These are phyloP conservation scores for Phytophthora cajani DNA, from an alignment of 352 stramenopile genomes.

Conservation along the genomic window DNA sequence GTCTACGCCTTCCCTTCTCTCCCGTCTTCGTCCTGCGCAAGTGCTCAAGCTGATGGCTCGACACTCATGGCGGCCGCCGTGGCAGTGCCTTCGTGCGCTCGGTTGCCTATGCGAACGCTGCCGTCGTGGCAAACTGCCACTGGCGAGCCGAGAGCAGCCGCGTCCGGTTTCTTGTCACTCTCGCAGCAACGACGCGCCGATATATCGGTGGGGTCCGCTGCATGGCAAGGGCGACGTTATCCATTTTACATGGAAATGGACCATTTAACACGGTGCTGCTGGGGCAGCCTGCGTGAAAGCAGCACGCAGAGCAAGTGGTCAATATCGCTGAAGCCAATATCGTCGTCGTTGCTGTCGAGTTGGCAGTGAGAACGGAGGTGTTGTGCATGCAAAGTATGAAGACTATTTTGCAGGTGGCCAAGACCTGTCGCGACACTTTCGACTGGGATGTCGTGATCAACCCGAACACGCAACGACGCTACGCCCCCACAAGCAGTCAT, in stretches of 20 bases:
- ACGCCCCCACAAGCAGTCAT: not conserved
- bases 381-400: not conserved
- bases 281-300: not conserved
- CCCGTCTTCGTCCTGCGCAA: too few species aligned
- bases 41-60: constrained; percentile 1
- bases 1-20: too few species aligned
- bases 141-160: not conserved
- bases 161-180: too few species aligned
- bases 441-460: not conserved
- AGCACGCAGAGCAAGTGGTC: not conserved
- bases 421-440: not conserved
- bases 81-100: not conserved
- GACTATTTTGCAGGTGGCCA: not conserved
- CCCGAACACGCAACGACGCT: not conserved
- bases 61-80: not conserved
- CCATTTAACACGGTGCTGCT: not conserved
- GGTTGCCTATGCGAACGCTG: too few species aligned
- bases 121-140: not conserved
- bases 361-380: not conserved
- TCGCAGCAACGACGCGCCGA: not conserved
- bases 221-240: not conserved
- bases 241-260: too few species aligned
- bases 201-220: not conserved
- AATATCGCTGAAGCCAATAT: not conserved
- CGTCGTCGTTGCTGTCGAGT: not conserved